These are phyloP conservation scores for Colletotrichum camelliae DNA, from an alignment of 2,329 filamentous ascomycete genomes.

Conservation along the genomic window DNA sequence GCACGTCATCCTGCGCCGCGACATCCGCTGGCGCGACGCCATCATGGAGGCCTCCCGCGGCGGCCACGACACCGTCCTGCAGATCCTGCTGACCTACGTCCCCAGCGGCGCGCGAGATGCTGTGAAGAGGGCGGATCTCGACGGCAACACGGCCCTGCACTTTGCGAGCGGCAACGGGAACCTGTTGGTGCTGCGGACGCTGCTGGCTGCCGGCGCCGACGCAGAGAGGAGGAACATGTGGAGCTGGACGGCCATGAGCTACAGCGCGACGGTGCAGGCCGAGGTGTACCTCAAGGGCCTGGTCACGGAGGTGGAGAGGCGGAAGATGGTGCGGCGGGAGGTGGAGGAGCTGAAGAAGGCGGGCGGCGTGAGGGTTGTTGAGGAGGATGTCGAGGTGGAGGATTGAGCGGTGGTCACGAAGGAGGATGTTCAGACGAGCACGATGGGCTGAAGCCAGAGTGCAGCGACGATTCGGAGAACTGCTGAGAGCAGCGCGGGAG, in stretches of 20 bases:
- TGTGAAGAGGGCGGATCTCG: conserved; percentile 65
- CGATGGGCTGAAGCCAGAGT: background rate
- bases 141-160: conserved; percentile 87
- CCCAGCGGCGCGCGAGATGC: conserved; percentile 59
- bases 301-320: conserved; percentile 73
- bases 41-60: conserved; percentile 69
- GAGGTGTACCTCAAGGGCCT: conserved; percentile 85
- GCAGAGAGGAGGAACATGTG: conserved; percentile 74
- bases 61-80: conserved; percentile 69
- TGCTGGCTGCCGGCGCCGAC: conserved; percentile 81
- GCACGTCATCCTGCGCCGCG: conserved; percentile 66
- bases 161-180: conserved; percentile 86
- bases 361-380: conserved; percentile 50
- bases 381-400: conserved; percentile 30
- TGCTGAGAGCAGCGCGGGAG: background rate
- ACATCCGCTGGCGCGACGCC: conserved; percentile 73
- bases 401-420: conserved; percentile 27
- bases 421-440: background rate
- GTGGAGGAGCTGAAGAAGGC: conserved; percentile 43
- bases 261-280: conserved; percentile 81
- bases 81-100: conserved; percentile 67
- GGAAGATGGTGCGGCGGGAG: conserved; percentile 48
- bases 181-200: conserved; percentile 75
- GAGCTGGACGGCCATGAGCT: conserved; percentile 84
- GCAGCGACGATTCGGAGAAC: background rate